Base-by-base conservation (phyloP, 23 red algal genomes). In the Gracilaria caudata region DNA sequence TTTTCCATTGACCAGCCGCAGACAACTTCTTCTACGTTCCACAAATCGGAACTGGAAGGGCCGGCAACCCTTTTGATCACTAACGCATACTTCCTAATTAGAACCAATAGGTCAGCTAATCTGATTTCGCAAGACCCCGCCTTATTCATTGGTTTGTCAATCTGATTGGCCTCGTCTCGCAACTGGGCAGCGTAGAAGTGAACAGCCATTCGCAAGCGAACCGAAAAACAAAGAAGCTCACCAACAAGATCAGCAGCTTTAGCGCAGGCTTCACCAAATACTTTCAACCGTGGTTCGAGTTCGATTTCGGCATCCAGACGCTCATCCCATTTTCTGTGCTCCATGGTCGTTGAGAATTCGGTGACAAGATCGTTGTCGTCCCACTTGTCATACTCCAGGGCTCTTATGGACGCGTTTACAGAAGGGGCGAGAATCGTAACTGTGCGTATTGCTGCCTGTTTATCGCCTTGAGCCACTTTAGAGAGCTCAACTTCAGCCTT, bases 141-240 rank as follows among this genome's bases (percentile, higher is more conserved):
- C 17, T 81, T 68, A 25, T 66, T 39, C 8, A 78, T 17, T 9
- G 21, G 40, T 13, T 55, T 77, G 9, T 64, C 87, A 9, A n/a
- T 49, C 44, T 63, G 25, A 40, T 91, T 74, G 28, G 33, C 47
- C 65, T 82, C 87, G 64, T 40, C 66, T 41, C 78, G 87, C 39
- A 91, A 8, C n/a, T 91, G 47, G 2, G 77, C 57, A 30, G 87
- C 87, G 56, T 91, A 82, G 64, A 64, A 82, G 41, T 91, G 87
- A 73, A 82, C 87, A 49, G 76, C 87, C 76, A 91, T 82, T 54
- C 76, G 87, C 34, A 91, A 70, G 41, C 76, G 76, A 4, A 91
- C 65, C 63, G 87, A 91, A 51, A 91, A 81, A 81, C 77, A 91
- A 37, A 91, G 73, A 21, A 91, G 77, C 38, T 82, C 87, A 16